Evolutionary conservation across 257 asterid species (phyloP).

Genomic region (Nicotiana knightiana): DNA sequence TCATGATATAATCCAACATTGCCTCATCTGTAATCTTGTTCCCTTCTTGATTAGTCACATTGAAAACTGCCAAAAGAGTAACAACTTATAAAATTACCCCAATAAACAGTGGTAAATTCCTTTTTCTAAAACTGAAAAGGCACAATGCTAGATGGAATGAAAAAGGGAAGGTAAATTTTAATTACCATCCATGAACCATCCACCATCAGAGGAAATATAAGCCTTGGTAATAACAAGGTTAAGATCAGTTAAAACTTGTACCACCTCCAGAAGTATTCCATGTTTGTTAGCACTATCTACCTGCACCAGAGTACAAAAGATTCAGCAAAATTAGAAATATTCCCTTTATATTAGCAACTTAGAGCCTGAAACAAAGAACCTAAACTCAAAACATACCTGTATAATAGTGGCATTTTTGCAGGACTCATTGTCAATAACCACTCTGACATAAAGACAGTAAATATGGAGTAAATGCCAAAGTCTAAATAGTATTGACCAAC

Average conservation of each 20-base stretch:
- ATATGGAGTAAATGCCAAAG: background rate
- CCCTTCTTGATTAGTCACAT: conserved; percentile 28
- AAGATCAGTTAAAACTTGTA: conserved; percentile 26
- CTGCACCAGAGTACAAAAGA: background rate
- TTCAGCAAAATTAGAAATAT: background rate
- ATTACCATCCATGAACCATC: conserved; percentile 33
- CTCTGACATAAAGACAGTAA: conserved; percentile 19
- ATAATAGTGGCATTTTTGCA: conserved; percentile 23
- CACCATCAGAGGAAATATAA: conserved; percentile 27
- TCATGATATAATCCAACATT: conserved; percentile 15
- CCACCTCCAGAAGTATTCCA: conserved; percentile 26
- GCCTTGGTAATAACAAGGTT: conserved; percentile 22
- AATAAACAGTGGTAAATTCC: background rate
- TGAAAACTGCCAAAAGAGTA: conserved; percentile 17
- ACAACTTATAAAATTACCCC: background rate
- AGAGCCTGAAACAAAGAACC: background rate
- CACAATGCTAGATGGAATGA: background rate
- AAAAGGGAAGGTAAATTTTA: background rate
- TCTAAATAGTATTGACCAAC: background rate
- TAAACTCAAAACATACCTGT: conserved; percentile 14
- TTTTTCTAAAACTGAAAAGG: background rate
- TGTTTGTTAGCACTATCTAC: conserved; percentile 28
- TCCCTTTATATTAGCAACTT: background rate
- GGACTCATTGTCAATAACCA: conserved; percentile 24
- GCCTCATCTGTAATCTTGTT: conserved; percentile 21